These are phyloP conservation scores for Xylaria sp. DNA, from an alignment of 495 filamentous ascomycete species.

Conservation along the genomic window DNA sequence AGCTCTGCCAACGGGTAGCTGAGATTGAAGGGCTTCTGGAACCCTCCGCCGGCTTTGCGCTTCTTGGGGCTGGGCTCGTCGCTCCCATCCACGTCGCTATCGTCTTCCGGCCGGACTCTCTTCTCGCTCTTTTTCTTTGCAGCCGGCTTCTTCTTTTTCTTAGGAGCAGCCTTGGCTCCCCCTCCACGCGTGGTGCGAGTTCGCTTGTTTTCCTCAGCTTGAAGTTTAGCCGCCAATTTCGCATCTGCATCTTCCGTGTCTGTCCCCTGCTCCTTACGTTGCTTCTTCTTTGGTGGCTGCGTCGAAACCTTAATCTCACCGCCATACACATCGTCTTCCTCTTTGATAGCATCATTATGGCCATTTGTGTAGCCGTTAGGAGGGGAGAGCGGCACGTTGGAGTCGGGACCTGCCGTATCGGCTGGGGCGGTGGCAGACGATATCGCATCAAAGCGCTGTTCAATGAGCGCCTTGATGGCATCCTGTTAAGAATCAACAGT, in stretches of 20 bases:
- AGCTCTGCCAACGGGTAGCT: slow-evolving; percentile 57
- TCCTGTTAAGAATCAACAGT: slow-evolving; percentile 57
- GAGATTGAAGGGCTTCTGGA: slow-evolving; percentile 61
- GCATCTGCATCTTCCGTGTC: slow-evolving; percentile 76
- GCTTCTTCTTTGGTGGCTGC: slow-evolving; percentile 59
- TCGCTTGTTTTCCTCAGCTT: slow-evolving; percentile 85
- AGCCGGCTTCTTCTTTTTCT: slow-evolving; percentile 60
- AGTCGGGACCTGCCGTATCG: slow-evolving; percentile 37
- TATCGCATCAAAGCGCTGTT: slow-evolving; percentile 87
- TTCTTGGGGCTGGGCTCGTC: slow-evolving; percentile 61
- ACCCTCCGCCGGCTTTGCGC: slow-evolving; percentile 56
- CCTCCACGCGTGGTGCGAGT: slow-evolving; percentile 76
- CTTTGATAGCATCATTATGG: slow-evolving; percentile 37
- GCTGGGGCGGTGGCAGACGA: slow-evolving; percentile 55
- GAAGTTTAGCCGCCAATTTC: slow-evolving; percentile 81
- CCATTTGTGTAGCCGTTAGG: slow-evolving; percentile 42
- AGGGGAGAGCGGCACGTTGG: slow-evolving; percentile 31
- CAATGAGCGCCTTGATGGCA: slow-evolving; percentile 82
- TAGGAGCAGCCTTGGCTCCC: slow-evolving; percentile 50
- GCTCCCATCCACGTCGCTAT: slow-evolving; percentile 73
- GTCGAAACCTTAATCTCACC: slow-evolving; percentile 60
- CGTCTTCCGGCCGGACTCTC: slow-evolving; percentile 77
- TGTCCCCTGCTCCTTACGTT: slow-evolving; percentile 60
- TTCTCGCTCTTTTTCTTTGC: slow-evolving; percentile 82
- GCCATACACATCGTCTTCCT: slow-evolving; percentile 42